phyloP scores from a whole-genome alignment of 225 moss, liverwort and hornwort genomes.

The Physcomitrellopsis africana region DNA sequence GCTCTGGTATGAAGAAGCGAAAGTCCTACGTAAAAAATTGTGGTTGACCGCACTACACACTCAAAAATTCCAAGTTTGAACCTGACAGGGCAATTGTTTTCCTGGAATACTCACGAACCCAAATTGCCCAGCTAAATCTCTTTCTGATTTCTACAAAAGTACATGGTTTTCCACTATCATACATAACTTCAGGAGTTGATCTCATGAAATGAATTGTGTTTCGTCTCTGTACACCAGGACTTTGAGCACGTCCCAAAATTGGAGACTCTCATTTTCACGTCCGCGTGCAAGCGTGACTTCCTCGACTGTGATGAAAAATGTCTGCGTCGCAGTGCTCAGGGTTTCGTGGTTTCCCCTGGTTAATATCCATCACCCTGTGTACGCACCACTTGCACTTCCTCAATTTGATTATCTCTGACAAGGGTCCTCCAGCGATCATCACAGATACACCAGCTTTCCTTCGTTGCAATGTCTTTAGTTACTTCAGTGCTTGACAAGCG shows the following conservation, averaged over 20 bases:
- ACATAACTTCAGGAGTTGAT: slow-evolving; percentile 14
- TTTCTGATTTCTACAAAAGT: slow-evolving; percentile 21
- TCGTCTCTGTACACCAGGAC: neutral
- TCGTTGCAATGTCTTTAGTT: neutral
- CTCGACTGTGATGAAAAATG: neutral
- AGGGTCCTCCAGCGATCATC: slow-evolving; percentile 30
- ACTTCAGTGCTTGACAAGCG: neutral
- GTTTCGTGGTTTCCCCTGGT: neutral
- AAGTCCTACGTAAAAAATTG: neutral
- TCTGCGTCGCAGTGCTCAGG: neutral
- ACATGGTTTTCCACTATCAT: slow-evolving; percentile 15
- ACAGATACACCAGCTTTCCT: slow-evolving; percentile 18
- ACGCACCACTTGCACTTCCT: slow-evolving; percentile 6
- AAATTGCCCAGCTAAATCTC: slow-evolving; percentile 10
- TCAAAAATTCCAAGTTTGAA: slow-evolving; percentile 26
- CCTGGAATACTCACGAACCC: slow-evolving; percentile 19
- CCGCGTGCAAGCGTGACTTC: slow-evolving; percentile 11
- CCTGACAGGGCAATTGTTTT: slow-evolving; percentile 7
- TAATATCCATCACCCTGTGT: slow-evolving; percentile 10
- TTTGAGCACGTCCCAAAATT: neutral
- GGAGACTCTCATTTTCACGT: neutral
- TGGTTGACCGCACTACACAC: slow-evolving; percentile 25
- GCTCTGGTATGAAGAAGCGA: slow-evolving; percentile 17
- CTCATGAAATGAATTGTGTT: neutral
- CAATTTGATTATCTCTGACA: neutral